Conservation (phyloP, 257 asterid species). For the Nicotiana noctiflora region DNA sequence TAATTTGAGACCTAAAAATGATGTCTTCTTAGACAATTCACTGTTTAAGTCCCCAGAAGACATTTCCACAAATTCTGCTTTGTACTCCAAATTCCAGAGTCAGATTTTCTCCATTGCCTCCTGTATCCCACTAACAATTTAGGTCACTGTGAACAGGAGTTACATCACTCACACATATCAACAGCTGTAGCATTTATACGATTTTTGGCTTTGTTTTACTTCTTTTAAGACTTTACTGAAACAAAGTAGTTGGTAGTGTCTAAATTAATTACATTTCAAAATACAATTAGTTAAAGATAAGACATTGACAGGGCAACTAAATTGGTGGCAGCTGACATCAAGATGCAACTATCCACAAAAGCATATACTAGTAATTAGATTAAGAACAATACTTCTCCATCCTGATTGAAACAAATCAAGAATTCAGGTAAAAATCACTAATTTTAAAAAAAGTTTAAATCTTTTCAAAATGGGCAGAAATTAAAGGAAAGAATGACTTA, state of each 20-base stretch:
- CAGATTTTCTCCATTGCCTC: slow-evolving; percentile 34
- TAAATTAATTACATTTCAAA: too few species aligned
- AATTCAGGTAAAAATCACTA: not conserved
- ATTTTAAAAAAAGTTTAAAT: not conserved
- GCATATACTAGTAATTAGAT: not conserved
- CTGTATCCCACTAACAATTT: slow-evolving; percentile 37
- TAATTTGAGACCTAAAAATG: slow-evolving; percentile 60
- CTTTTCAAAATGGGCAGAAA: not conserved
- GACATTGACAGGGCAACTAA: slow-evolving; percentile 8
- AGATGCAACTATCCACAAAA: not conserved
- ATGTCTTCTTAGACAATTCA: slow-evolving; percentile 48
- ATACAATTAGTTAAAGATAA: not conserved
- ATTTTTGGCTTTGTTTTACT: not conserved
- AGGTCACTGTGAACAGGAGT: slow-evolving; percentile 15
- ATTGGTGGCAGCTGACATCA: slow-evolving; percentile 5
- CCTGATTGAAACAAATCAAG: not conserved
- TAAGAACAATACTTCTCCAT: not conserved
- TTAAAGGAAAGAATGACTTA: not conserved
- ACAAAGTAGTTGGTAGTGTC: slow-evolving; percentile 1
- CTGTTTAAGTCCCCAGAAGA: slow-evolving; percentile 45
- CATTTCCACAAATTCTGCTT: slow-evolving; percentile 37
- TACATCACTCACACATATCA: slow-evolving; percentile 10
- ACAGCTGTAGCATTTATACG: not conserved
- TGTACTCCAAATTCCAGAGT: slow-evolving; percentile 8
- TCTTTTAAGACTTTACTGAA: not conserved